Conservation (phyloP, 192 early-diverging fungal species). For the Coemansia sp. region DNA sequence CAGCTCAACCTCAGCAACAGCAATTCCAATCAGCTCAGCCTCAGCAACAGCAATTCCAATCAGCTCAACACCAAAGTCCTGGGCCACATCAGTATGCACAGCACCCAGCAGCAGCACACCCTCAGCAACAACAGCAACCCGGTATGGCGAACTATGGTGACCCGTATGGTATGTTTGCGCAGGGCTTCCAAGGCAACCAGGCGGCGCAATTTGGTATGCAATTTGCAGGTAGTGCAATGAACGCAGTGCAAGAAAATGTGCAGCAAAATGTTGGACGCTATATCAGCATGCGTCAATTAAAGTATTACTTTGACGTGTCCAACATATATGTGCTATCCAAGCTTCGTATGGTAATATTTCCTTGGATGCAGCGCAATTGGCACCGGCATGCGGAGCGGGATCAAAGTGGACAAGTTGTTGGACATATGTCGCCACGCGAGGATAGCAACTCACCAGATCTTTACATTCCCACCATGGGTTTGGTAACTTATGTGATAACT, state of each 20-base stretch:
- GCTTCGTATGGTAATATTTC: constrained; percentile 80
- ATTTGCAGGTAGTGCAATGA: constrained; percentile 80
- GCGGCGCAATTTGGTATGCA: constrained; percentile 94
- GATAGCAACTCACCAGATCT: constrained; percentile 95
- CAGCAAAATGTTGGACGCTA: constrained; percentile 87
- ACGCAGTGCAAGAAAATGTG: constrained; percentile 80
- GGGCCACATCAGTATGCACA: background rate
- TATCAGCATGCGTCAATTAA: constrained; percentile 80
- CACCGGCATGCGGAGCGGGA: constrained; percentile 71
- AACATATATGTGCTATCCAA: constrained; percentile 93
- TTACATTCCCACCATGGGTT: constrained; percentile 94
- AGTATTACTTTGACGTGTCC: constrained; percentile 94
- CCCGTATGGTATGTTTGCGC: constrained; percentile 38
- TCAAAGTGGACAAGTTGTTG: constrained; percentile 74
- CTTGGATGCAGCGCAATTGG: constrained; percentile 88
- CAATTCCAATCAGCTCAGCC: background rate
- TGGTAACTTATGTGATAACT: constrained; percentile 87
- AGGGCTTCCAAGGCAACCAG: constrained; percentile 58
- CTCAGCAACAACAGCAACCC: constrained; percentile 19
- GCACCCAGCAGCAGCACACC: constrained; percentile 1
- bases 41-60: constrained; percentile 4
- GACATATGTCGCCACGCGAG: constrained; percentile 79
- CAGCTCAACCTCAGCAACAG: constrained; percentile 9
- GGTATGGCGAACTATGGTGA: constrained; percentile 4
- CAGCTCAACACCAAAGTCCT: background rate